These are phyloP conservation scores for Mastigamoeba balamuthi DNA, from an alignment of 78 protist genomes.

Conservation along the genomic window DNA sequence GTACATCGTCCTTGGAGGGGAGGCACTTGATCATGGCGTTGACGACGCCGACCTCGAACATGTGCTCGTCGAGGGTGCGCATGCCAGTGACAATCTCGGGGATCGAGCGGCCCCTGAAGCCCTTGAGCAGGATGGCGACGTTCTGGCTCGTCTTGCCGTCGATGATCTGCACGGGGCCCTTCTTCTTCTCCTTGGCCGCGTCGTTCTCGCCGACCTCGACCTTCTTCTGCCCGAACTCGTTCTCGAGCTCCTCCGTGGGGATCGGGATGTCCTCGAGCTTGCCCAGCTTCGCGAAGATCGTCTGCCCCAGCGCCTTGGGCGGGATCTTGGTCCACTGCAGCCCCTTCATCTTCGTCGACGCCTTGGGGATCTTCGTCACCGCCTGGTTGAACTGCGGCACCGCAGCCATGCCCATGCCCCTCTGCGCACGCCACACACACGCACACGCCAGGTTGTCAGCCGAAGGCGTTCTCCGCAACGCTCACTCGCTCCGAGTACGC, in stretches of 20 bases:
- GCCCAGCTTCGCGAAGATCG: no score
- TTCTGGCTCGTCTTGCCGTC: neutral
- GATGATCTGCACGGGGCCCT: no score
- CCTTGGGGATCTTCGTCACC: neutral
- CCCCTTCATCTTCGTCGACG: slow-evolving; percentile 35
- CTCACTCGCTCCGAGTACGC: no score
- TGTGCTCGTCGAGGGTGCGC: neutral
- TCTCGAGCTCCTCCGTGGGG: no score
- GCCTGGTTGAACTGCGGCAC: neutral
- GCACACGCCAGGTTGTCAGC: no score
- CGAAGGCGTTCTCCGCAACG: no score
- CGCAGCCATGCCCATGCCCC: no score
- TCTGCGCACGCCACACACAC: no score
- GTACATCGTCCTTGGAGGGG: neutral
- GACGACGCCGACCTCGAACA: neutral
- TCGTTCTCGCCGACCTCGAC: no score
- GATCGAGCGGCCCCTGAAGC: neutral
- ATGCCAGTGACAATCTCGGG: neutral
- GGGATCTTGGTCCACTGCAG: slow-evolving; percentile 46
- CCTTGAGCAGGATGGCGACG: neutral
- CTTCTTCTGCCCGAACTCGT: no score
- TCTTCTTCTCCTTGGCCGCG: no score
- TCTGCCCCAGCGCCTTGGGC: slow-evolving; percentile 21
- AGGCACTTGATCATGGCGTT: neutral
- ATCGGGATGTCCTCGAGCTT: no score